Base-by-base conservation (phyloP, 768 basidiomycete species). In the Lactarius tabidus region DNA sequence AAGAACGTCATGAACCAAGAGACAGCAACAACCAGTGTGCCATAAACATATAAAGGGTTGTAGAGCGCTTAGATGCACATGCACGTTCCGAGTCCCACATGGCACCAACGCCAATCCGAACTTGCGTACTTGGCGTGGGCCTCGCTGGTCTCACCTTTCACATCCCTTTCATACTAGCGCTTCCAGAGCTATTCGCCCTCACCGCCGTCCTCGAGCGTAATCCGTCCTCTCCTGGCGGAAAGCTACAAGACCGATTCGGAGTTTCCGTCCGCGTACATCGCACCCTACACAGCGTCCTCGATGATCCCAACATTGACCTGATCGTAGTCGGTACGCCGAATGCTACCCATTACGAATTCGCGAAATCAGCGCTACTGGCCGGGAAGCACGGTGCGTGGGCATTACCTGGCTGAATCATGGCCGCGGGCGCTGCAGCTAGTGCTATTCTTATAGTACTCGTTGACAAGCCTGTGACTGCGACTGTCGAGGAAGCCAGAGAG, bases 111-210 rank as follows among this genome's bases (percentile, higher is more conserved):
- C 85, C 87, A 23, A 87, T 92, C 71, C 81, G 80, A 43, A 85
- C 86, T 29, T 88, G 90, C 70, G 84, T 91, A 7, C 78, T 92
- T 3, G 91, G 73, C 28, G 85, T 89, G 39, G 92, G 91, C 45
- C 84, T 93, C 65, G 81, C 87, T 23, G 88, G 88, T 39, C 77
- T 88, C 45, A 89, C 88, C 3, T 93, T 95, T 76, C 93, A 95
- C 74, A 71, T 87, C 63, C 92, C 93, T 0, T 89, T 93, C 74
- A 77, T 95, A 63, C 82, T 88, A 61, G 84, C 89, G 3, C 79
- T 89, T 23, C 87, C 90, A 0, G 78, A 88, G 29, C 75, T 84
- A 57, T 93, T 91, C 79, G 82, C 76, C 10, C 82, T 93, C 39
- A 80, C 86, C 69, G 82, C 90, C n/a, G 87, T 93, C 56, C 79